Base-by-base conservation (phyloP, 2,329 filamentous ascomycete species). In the Trichoderma atroviride region DNA sequence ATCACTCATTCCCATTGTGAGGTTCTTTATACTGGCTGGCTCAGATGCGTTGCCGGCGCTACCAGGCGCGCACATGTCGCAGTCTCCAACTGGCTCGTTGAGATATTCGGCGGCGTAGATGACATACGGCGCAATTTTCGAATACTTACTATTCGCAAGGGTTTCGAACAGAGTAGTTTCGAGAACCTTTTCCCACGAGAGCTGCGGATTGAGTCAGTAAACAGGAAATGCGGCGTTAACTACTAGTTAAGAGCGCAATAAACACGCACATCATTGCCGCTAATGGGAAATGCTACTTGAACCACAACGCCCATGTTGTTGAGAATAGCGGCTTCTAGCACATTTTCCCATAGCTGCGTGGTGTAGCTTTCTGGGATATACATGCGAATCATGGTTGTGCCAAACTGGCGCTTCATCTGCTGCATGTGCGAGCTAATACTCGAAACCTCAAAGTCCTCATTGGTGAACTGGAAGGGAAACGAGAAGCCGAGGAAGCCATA, bases 401-500 rank as follows among this genome's bases (percentile, higher is more conserved):
- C 72, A 57, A 73, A 72, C 33, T 73, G 70, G 9, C 61, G 56
- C 59, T 73, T 73, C 72, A 72, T 73, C 52, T 70, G 71, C 43
- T 58, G 63, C 61, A 64, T 64, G 61, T 64, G 47, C 7, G 61
- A 53, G 31, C 47, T 64, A 14, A 64, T 64, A 5, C 61, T 64
- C 0, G 50, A 31, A 55, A 64, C 47, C 22, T 64, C 61, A 69
- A 73, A 72, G 43, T 73, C 71, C 31, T 59, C 31, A 35, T 72
- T 56, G 65, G 72, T 73, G 1, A 60, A 56, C 33, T 68, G 62
- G 29, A 70, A 72, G 1, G 71, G 72, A 50, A 72, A 73, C 7
- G 63, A 69, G 53, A 73, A 72, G 19, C 72, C 72, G n/a, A 72
- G 72, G 31, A 73, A 72, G 27, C 71, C 70, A 35, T 72, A 72